phyloP scores from a whole-genome alignment of 176 grass and related monocot species.

The Musa beccarii region DNA sequence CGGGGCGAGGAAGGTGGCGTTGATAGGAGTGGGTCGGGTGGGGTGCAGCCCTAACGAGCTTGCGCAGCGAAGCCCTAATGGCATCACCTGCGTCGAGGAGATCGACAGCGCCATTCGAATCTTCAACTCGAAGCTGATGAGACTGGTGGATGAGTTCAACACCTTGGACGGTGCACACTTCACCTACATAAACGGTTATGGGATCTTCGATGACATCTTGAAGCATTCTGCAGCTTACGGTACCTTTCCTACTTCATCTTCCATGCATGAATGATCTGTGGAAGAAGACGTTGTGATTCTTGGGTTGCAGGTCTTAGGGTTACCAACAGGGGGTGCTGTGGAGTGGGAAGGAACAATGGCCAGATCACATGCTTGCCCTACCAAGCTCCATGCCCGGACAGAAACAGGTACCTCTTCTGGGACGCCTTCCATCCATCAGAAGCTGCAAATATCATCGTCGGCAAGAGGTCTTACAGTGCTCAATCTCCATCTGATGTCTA shows the following conservation, averaged over 20 bases:
- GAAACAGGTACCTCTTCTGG: constrained; percentile 87
- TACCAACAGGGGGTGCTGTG: constrained; percentile 69
- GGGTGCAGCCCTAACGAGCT: constrained; percentile 90
- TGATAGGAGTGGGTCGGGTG: constrained; percentile 79
- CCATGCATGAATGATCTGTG: not conserved
- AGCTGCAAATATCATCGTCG: constrained; percentile 67
- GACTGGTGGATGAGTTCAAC: constrained; percentile 62
- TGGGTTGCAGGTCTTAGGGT: constrained; percentile 42
- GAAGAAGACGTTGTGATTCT: not conserved
- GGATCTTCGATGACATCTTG: constrained; percentile 62
- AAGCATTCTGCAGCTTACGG: constrained; percentile 35
- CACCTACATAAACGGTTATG: constrained; percentile 76
- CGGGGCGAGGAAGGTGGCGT: constrained; percentile 77
- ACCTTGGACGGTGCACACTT: constrained; percentile 55
- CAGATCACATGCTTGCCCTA: constrained; percentile 85
- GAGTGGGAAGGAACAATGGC: constrained; percentile 94
- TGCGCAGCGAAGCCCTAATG: constrained; percentile 58
- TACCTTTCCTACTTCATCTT: not conserved
- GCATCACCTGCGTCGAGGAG: constrained; percentile 36
- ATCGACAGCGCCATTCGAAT: constrained; percentile 66
- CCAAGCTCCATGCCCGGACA: constrained; percentile 69
- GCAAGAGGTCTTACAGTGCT: constrained; percentile 50
- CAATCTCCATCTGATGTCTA: constrained; percentile 44
- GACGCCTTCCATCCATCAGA: constrained; percentile 90
- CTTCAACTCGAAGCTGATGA: constrained; percentile 60